Evolutionary conservation across 169 alveolate species (phyloP), one percentile per base, ranked within the genome.

Genomic region (Cryptosporidium parvum): DNA sequence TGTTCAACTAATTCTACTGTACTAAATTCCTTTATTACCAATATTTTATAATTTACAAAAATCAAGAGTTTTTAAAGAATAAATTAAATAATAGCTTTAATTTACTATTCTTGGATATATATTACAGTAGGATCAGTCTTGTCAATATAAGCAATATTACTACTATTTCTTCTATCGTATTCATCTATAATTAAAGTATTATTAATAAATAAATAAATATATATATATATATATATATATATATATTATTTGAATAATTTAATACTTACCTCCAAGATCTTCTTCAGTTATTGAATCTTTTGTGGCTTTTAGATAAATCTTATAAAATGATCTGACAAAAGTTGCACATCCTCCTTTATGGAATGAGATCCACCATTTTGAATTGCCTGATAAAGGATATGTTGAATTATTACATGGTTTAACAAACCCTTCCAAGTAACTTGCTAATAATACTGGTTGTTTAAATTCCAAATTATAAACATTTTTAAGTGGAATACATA

Each of bases 341-440:
- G 89, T 80, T 16, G 80, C 48, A 26, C 89, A 80, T 18, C 89
- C 89, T 37, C 89, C 89, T 9, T 80, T 80, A 42, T 80, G 70
- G 35, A 80, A 80, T 26, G 89, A 80, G 12, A 80, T 80, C 89
- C 89, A 80, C 89, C 89, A 80, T 16, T 59, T 62, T 9, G 80
- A 62, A 29, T 42, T 48, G 2, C 44, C 44, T 18, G 80, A 21
- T 29, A 80, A 39, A 12, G 80, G 73, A 48, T 80, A 80, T 44
- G 42, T 58, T 26, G 89, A 59, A 33, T 80, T 62, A 29, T 2
- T 42, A 9, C 56, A 42, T 18, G 89, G 89, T 45, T 80, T 80
- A 62, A 80, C 75, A 65, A 65, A 62, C 18, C 89, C 89, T 70
- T 80, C 48, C 5, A 80, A 52, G 45, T 80, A 80, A 65, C 89